Evolutionary conservation across 768 basidiomycete genomes (phyloP), one percentile per base, ranked within the genome.

Genomic region (Tulasnella sp.): DNA sequence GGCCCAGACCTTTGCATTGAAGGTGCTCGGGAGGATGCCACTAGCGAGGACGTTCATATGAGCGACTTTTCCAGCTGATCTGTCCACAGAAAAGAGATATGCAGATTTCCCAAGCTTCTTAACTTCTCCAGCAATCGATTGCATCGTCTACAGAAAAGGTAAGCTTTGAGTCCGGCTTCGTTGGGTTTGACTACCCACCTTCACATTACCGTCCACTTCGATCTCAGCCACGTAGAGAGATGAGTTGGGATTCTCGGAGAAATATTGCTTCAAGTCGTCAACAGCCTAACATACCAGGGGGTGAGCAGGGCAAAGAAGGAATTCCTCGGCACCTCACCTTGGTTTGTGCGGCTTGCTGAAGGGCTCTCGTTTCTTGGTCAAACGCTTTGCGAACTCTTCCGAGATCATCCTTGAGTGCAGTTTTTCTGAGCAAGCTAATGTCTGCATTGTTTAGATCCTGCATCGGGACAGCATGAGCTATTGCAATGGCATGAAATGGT

Each of bases 1-100:
- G 23, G 92, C 85, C 96, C 96, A 99, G n/a, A 70, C 72, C 60
- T 91, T 84, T 21, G 86, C 93, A 67, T 92, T 87, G 46, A 86
- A 73, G 12, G 82, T 82, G 62, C 69, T 69, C 19, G 65, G 62
- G 59, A 74, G 61, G 61, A 78, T 77, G 29, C 72, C 72, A 66
- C 84, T 85, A 0, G 84, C 80, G 41, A 97, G 76, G 63, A 77
- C 83, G 70, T 97, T 98, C 57, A 83, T 82, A 67, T 98, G 93
- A 11, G 83, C 82, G 60, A 98, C 81, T 68, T 85, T 94, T 57
- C 75, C 76, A 40, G 74, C 75, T 54, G 80, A 78, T 0, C 64
- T 55, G 63, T 96, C 89, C 15, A 79, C 72, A 64, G 84, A 89
- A 73, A 98, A 86, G 14, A 97, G 79, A 69, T 97, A 98, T 17